Conservation (phyloP, 179 eudicot species). For the Patellifolia procumbens region DNA sequence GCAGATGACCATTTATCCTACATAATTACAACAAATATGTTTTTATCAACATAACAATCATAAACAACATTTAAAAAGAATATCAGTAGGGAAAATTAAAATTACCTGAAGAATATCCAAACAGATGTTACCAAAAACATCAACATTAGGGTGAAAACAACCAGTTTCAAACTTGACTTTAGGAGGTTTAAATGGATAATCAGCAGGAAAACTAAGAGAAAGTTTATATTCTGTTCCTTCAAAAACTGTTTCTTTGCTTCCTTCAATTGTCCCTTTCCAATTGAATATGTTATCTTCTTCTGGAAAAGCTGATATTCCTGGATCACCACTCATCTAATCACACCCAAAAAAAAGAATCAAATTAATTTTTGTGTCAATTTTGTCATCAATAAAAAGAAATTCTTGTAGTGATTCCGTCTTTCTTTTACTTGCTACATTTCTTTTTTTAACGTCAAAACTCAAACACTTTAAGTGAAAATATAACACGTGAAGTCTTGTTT, state of each 20-base stretch:
- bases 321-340: constrained; percentile 81
- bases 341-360: neutral
- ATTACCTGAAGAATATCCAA: constrained; percentile 90
- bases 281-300: constrained; percentile 89
- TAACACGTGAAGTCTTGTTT: too few species aligned
- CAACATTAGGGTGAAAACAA: constrained; percentile 93
- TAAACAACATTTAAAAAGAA: neutral
- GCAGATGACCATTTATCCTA: constrained; percentile 99
- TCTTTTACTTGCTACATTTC: too few species aligned
- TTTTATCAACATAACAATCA: neutral
- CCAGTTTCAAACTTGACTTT: constrained; percentile 83
- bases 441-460: too few species aligned
- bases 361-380: neutral
- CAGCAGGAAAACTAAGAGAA: constrained; percentile 65
- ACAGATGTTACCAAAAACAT: constrained; percentile 81
- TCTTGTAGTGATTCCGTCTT: too few species aligned
- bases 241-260: constrained; percentile 94
- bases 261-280: constrained; percentile 95
- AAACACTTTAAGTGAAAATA: too few species aligned
- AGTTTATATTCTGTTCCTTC: constrained; percentile 95
- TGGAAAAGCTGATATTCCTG: constrained; percentile 92
- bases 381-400: neutral
- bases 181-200: constrained; percentile 94
- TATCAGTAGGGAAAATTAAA: neutral
- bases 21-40: neutral